phyloP scores from a whole-genome alignment of 2,329 filamentous ascomycete species.

The Xylaria sp. region DNA sequence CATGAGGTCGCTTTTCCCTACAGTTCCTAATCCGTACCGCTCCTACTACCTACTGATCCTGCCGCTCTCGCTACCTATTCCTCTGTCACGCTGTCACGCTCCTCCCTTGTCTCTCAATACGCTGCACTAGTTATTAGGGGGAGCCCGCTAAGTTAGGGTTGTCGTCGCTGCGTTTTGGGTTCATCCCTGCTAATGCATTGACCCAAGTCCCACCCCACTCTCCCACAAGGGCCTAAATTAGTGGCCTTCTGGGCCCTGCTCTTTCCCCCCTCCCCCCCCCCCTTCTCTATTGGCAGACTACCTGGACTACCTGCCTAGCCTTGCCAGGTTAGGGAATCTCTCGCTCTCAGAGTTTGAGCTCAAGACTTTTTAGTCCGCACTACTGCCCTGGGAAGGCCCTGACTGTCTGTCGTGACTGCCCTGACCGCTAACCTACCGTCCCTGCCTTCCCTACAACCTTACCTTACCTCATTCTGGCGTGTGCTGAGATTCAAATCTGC shows the following conservation, averaged over 20 bases:
- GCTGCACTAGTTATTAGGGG: background rate
- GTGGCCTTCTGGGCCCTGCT: conserved; percentile 8
- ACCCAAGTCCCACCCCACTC: conserved; percentile 10
- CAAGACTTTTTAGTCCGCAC: background rate
- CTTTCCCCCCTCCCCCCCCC: background rate
- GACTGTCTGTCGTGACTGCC: background rate
- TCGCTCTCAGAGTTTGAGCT: background rate
- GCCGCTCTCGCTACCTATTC: too few relatives aligned
- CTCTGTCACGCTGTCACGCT: background rate
- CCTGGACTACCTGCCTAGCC: conserved; percentile 6
- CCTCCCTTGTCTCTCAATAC: background rate
- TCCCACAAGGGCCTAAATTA: conserved; percentile 11
- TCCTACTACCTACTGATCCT: too few relatives aligned
- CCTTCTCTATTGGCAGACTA: background rate
- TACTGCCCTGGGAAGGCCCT: background rate
- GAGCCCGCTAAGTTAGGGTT: background rate
- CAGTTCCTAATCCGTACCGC: too few relatives aligned
- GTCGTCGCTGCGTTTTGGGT: conserved; percentile 5
- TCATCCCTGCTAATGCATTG: conserved; percentile 16
- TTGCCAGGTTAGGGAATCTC: conserved; percentile 16
- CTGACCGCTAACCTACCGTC: conserved; percentile 16
- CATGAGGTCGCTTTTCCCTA: too few relatives aligned
- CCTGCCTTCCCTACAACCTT: conserved; percentile 2
- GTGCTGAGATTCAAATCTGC: conserved; percentile 22
- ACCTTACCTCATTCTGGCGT: conserved; percentile 19